Base-by-base conservation (phyloP, 2,329 filamentous ascomycete genomes). In the Clarireedia sp. region DNA sequence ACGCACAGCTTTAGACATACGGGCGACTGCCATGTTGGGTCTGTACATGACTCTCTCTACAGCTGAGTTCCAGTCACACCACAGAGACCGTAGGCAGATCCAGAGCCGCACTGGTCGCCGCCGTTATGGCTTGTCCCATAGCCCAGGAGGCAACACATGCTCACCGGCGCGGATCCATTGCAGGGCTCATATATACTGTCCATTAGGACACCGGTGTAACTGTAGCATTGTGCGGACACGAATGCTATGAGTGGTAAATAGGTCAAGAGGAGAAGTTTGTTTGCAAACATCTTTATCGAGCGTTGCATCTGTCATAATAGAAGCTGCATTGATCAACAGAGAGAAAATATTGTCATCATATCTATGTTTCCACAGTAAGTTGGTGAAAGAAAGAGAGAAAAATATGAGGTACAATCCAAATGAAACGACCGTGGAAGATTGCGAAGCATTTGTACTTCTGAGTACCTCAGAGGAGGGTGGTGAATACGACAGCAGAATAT, bases 1-100 rank as follows among this genome's bases (percentile, higher is more conserved):
- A 52, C 17, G 40, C 54, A 56, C 10, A 56, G 17, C n/a, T 36
- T 21, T 6, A 56, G 24, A 40, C 48, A 56, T 12, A 6, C 6
- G 10, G 54, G 48, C 17, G 54, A 47, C 23, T 56, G 38, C 54
- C 54, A 56, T 40, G 54, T 56, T 24, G 17, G 24, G 9, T 52
- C 48, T 9, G 48, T 56, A 52, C 54, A 52, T 2, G 54, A 56
- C 17, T 56, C 54, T 36, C 54, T 38, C 48, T 48, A 56, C 12
- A 56, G 23, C 33, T 56, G 48, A 17, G 48, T 10, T 1, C 48
- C 54, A 14, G 33, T 56, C 23, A 56, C 33, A 33, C 54, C 54
- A 8, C 48, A 56, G 33, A 56, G 48, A n/a, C 54, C 54, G 3
- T 52, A 56, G 1, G 54, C 16, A 38, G 54, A 56, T 23, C 48